A percentile compares a stretch with the other conserved stretches of the same genome.
Conservation (phyloP, 352 stramenopile genomes). For the Phytophthora nicotianae region DNA sequence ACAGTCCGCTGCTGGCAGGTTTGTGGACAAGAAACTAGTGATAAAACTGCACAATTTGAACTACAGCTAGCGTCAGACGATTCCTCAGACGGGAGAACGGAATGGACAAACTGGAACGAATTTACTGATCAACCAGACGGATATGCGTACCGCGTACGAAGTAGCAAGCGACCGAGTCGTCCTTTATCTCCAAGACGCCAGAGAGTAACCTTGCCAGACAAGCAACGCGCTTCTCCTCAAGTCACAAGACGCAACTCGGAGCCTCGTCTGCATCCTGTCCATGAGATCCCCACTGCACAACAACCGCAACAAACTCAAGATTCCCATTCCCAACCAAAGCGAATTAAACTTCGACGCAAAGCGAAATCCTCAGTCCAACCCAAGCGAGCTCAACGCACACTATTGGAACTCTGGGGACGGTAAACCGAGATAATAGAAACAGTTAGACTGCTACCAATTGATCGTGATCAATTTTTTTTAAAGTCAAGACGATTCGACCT, state of each 20-base stretch:
- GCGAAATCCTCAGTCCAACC: not conserved
- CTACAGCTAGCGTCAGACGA: constrained; percentile 9
- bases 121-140: constrained; percentile 41
- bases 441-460: too few relatives aligned
- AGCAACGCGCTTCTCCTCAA: constrained; percentile 27
- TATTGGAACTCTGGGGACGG: constrained; percentile 49
- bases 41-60: constrained; percentile 18
- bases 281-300: constrained; percentile 14
- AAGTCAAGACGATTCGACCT: too few relatives aligned
- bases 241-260: constrained; percentile 30
- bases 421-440: constrained; percentile 16
- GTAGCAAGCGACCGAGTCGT: constrained; percentile 7
- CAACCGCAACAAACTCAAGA: constrained; percentile 21
- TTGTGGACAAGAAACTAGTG: constrained; percentile 12
- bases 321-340: constrained; percentile 8
- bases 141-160: constrained; percentile 36
- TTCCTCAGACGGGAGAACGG: constrained; percentile 7
- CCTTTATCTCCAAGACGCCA: constrained; percentile 8
- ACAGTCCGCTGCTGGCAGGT: constrained; percentile 57
- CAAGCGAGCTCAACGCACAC: constrained; percentile 40
- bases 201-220: constrained; percentile 5
- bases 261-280: constrained; percentile 29
- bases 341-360: constrained; percentile 27
- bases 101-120: constrained; percentile 42
- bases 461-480: too few relatives aligned